Conservation (phyloP, 164 flowering plant species). For the Warburgia ugandensis region DNA sequence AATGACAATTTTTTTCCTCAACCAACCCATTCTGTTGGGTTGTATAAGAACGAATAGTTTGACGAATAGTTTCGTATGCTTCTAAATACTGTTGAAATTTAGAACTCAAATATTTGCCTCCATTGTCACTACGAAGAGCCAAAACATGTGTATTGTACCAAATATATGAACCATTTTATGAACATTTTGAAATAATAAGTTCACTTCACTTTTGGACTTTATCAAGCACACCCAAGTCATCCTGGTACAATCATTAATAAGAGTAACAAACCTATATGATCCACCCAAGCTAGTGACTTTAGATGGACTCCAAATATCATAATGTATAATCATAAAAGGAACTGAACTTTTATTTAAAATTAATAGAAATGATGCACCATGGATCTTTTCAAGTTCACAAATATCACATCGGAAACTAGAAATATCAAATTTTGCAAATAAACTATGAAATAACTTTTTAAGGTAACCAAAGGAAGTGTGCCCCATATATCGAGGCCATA, state of each 20-base stretch:
- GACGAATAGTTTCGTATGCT: too few relatives aligned
- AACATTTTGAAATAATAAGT: constrained; percentile 1
- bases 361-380: constrained; percentile 8
- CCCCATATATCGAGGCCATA: constrained; percentile 11
- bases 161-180: constrained; percentile 5
- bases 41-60: too few relatives aligned
- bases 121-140: too few relatives aligned
- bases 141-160: not conserved
- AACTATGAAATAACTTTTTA: constrained; percentile 7
- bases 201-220: constrained; percentile 10
- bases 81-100: too few relatives aligned
- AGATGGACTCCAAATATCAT: constrained; percentile 12
- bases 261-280: constrained; percentile 7
- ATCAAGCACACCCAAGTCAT: too few relatives aligned
- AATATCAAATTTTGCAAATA: too few relatives aligned
- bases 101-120: too few relatives aligned
- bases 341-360: constrained; percentile 4
- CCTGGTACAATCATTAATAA: constrained; percentile 11
- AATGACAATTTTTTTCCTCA: too few relatives aligned
- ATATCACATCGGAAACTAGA: too few relatives aligned
- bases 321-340: constrained; percentile 15
- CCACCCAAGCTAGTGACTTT: constrained; percentile 1
- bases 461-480: constrained; percentile 21
- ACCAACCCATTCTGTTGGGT: too few relatives aligned
- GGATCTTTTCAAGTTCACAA: constrained; percentile 10